Evolutionary conservation across 2,329 filamentous ascomycete genomes (phyloP), one percentile per base, ranked within the genome.

Genomic region (Xylariales sp.): DNA sequence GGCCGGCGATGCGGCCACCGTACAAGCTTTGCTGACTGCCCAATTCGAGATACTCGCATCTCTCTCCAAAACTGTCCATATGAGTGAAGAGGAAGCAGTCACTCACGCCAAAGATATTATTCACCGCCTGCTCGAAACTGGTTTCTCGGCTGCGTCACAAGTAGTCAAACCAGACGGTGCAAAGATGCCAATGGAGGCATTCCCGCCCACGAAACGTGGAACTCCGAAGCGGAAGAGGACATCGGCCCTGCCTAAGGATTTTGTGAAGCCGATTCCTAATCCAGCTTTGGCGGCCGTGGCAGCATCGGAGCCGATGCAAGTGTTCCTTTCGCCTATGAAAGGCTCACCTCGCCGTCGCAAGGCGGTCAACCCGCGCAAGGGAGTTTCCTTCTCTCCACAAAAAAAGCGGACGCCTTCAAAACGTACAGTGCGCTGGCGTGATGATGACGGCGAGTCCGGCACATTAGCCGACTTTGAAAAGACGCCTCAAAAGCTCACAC

Each of bases 11-110:
- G 88, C 90, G 23, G 89, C 87, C 18, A 88, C 92, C 71, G 85
- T 97, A 75, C 94, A 97, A 79, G 87, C 93, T 57, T 86, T 99
- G 62, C 87, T 98, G 10, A 91, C 92, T 61, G 93, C 95, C 12
- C 95, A 98, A 75, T 97, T 99, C 73, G 94, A 97, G 75, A 95
- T 94, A 1, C 87, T 98, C 68, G 85, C 93, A 4, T 93, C 94
- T 0, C 87, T 99, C 62, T 89, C 91, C 62, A 92, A 93, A 72
- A 93, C 96, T 30, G 87, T 95, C 73, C 84, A 87, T 43, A 93
- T 98, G 90, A 91, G 87, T 65, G 93, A 97, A 77, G 89, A 91
- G 41, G 91, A 97, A 69, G 96, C 95, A 1, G 87, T 97, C 1
- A 84, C 90, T 16, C 90, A 92, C 64, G 96, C 94, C 32, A 93